Percentiles rank a stretch among this genome's conserved stretches.
phyloP scores from a whole-genome alignment of 1,284 basidiomycete genomes.

The Cryptococcus sp. region DNA sequence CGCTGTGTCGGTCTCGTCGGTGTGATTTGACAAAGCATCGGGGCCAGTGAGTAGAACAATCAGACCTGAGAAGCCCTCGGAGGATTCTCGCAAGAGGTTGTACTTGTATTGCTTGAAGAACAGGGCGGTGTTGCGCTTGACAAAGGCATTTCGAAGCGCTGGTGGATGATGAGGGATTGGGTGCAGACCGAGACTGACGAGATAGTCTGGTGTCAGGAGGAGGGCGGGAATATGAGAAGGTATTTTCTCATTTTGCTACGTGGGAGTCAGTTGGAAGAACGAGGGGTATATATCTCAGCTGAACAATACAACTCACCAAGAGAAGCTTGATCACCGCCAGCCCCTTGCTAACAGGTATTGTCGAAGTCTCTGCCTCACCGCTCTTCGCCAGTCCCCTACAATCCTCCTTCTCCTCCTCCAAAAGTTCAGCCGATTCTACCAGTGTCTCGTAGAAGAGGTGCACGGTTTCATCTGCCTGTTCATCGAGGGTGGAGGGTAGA shows the following conservation, averaged over 20 bases:
- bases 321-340: slow-evolving; percentile 30
- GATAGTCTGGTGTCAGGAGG: slow-evolving; percentile 20
- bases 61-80: slow-evolving; percentile 94
- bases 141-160: slow-evolving; percentile 26
- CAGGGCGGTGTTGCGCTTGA: slow-evolving; percentile 42
- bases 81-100: slow-evolving; percentile 94
- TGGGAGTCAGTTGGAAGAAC: too few species aligned
- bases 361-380: slow-evolving; percentile 11
- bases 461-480: slow-evolving; percentile 11
- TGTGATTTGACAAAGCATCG: slow-evolving; percentile 44
- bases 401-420: slow-evolving; percentile 5
- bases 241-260: slow-evolving; percentile 18
- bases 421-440: slow-evolving; percentile 15
- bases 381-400: slow-evolving; percentile 2
- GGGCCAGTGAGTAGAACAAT: slow-evolving; percentile 76
- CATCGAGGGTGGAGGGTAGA: slow-evolving; percentile 21
- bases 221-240: slow-evolving; percentile 29
- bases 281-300: neutral
- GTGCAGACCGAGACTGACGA: slow-evolving; percentile 28
- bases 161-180: slow-evolving; percentile 33
- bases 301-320: slow-evolving; percentile 19
- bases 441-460: slow-evolving; percentile 12
- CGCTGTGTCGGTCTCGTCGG: slow-evolving; percentile 18
- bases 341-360: neutral
- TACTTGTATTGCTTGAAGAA: slow-evolving; percentile 97